Conservation (phyloP, 225 moss, liverwort and hornwort species). For the Sphagnum tenellum region DNA sequence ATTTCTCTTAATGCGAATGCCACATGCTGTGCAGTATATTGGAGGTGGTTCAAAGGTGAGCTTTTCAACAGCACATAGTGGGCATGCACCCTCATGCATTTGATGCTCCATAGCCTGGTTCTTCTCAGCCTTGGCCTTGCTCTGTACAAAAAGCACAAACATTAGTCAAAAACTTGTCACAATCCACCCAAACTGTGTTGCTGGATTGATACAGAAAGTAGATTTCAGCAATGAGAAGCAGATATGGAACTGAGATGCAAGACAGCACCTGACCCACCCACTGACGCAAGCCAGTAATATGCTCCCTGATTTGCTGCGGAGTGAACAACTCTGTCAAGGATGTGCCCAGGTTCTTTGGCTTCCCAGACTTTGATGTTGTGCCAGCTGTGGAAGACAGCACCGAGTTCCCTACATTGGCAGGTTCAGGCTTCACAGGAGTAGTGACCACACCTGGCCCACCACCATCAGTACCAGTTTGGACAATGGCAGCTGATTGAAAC, state of each 20-base stretch:
- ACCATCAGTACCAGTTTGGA: conserved; percentile 33
- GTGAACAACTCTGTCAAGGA: conserved; percentile 96
- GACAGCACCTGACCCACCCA: conserved; percentile 92
- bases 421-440: conserved; percentile 39
- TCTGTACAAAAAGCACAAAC: conserved; percentile 31
- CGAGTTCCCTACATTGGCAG: conserved; percentile 20
- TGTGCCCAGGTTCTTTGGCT: conserved; percentile 89
- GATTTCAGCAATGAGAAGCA: too few species aligned
- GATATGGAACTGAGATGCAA: neutral
- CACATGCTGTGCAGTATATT: conserved; percentile 95
- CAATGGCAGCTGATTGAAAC: conserved; percentile 14
- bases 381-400: conserved; percentile 15
- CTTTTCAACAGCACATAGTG: conserved; percentile 94
- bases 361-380: conserved; percentile 45
- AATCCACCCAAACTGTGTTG: too few species aligned
- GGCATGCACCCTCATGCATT: conserved; percentile 98
- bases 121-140: conserved; percentile 97
- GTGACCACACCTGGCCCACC: conserved; percentile 9
- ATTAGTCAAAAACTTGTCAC: neutral
- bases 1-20: conserved; percentile 91
- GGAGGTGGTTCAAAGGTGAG: conserved; percentile 98
- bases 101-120: conserved; percentile 99
- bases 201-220: too few species aligned
- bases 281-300: conserved; percentile 90
- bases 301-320: conserved; percentile 84